Conservation (phyloP, 225 moss, liverwort and hornwort species). For the Bryoerythrophyllum caledonicum region DNA sequence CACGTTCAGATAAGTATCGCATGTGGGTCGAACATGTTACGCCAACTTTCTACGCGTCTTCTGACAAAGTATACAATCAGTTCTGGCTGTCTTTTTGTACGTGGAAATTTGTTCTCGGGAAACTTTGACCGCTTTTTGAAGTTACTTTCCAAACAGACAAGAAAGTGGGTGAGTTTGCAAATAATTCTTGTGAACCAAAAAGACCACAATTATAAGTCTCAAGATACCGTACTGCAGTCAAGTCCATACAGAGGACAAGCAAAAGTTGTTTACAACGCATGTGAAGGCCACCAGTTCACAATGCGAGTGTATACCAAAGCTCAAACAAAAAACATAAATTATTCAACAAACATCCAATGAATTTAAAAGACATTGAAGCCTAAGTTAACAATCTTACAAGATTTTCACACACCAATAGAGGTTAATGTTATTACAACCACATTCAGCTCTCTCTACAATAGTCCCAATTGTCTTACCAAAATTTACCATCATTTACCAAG, state of each 20-base stretch:
- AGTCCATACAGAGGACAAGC: neutral
- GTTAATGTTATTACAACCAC: too few species aligned
- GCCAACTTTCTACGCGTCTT: neutral
- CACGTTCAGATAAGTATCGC: neutral
- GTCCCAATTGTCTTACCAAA: too few species aligned
- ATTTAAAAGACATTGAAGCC: neutral
- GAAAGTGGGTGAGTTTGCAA: too few species aligned
- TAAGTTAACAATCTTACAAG: neutral
- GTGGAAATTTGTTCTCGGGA: too few species aligned
- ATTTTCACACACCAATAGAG: neutral
- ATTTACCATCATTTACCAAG: too few species aligned
- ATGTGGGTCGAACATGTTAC: neutral
- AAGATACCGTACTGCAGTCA: too few species aligned
- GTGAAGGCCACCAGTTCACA: neutral
- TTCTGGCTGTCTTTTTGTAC: too few species aligned
- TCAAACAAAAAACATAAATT: neutral
- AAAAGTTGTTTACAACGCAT: neutral
- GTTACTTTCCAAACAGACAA: too few species aligned
- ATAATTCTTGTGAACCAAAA: too few species aligned
- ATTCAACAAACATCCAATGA: neutral
- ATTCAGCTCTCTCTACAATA: too few species aligned
- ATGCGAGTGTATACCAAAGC: neutral
- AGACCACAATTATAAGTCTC: too few species aligned
- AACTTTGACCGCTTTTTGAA: neutral
- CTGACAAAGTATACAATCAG: too few species aligned